Evolutionary conservation across 164 flowering plant species (phyloP).

Genomic region (Akebia trifoliata): DNA sequence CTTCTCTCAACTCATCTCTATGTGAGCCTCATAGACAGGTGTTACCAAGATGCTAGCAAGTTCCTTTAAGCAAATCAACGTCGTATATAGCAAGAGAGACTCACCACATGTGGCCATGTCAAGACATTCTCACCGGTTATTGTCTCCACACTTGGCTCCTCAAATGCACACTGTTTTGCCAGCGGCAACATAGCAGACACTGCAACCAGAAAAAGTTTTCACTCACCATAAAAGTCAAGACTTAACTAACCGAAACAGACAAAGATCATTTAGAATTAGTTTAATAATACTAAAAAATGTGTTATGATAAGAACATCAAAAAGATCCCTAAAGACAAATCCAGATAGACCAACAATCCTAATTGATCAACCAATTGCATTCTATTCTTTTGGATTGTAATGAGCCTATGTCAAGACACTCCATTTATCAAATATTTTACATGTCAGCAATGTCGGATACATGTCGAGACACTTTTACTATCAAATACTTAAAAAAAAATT

Average conservation of each 20-base stretch:
- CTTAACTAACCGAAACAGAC: not conserved
- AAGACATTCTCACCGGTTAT: slow-evolving; percentile 87
- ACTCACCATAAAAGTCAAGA: too few species aligned
- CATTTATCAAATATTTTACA: not conserved
- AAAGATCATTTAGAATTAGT: not conserved
- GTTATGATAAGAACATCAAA: too few species aligned
- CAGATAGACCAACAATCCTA: not conserved
- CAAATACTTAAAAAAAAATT: too few species aligned
- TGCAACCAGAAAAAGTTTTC: slow-evolving; percentile 23
- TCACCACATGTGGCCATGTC: slow-evolving; percentile 98
- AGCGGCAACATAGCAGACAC: slow-evolving; percentile 97
- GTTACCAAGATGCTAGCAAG: not conserved
- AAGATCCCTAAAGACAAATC: not conserved
- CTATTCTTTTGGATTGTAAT: too few species aligned
- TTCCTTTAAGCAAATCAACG: not conserved
- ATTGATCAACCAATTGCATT: not conserved
- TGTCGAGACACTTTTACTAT: not conserved
- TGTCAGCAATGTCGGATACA: not conserved
- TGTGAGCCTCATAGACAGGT: too few species aligned
- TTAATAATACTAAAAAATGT: too few species aligned
- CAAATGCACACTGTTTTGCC: slow-evolving; percentile 99
- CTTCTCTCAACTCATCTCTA: too few species aligned
- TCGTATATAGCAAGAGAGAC: slow-evolving; percentile 17
- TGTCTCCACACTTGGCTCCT: slow-evolving; percentile 90
- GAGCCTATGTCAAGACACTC: not conserved